Conservation (phyloP, 345 rosid genomes). For the Sonneratia alba region DNA sequence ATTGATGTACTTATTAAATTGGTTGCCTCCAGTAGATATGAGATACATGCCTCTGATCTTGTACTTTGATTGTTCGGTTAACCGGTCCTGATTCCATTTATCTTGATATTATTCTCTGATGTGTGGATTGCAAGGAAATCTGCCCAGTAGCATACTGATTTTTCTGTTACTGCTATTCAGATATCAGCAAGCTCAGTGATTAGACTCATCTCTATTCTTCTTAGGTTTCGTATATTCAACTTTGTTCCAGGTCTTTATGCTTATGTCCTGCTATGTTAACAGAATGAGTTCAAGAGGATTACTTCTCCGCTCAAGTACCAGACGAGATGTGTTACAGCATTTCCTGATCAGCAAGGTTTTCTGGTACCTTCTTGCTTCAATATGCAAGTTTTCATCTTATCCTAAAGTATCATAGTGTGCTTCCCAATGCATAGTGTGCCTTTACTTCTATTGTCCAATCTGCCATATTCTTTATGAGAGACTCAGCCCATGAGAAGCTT, state of each 20-base stretch:
- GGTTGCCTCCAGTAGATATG: neutral
- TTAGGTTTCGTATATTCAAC: neutral
- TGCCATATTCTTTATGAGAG: neutral
- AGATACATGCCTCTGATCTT: neutral
- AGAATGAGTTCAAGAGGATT: slow-evolving; percentile 91
- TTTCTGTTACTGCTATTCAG: neutral
- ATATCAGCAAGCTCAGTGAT: neutral
- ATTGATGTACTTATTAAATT: neutral
- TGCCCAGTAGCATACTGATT: too few relatives aligned
- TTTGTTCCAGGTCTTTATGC: neutral
- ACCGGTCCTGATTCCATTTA: neutral
- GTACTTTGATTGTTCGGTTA: neutral
- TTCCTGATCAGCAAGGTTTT: slow-evolving; percentile 98
- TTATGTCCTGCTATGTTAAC: slow-evolving; percentile 4
- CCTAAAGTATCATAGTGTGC: neutral
- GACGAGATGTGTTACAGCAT: slow-evolving; percentile 91
- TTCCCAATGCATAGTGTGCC: neutral
- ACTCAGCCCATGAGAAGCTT: neutral
- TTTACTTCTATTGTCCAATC: neutral
- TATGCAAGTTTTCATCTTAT: neutral
- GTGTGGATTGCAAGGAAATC: neutral
- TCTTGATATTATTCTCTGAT: neutral
- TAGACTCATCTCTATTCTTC: neutral
- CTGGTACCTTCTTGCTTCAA: slow-evolving; percentile 40
- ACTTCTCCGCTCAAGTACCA: slow-evolving; percentile 87